Conservation (phyloP, 2,329 filamentous ascomycete genomes). For the Domatiomyces globalis region DNA sequence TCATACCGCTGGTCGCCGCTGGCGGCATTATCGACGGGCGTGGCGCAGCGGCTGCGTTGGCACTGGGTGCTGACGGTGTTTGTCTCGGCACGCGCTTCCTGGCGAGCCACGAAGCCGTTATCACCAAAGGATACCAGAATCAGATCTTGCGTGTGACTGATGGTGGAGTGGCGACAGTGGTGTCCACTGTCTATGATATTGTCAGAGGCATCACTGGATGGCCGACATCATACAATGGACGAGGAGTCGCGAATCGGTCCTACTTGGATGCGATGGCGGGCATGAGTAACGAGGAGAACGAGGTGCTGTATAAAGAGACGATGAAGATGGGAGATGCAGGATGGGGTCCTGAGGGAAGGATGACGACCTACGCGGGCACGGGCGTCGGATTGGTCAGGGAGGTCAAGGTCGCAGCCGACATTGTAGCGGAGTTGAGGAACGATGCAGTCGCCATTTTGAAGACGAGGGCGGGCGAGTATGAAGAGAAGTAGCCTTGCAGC, state of each 20-base stretch:
- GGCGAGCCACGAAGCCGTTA: slow-evolving; percentile 35
- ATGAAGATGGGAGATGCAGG: slow-evolving; percentile 37
- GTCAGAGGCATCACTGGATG: slow-evolving; percentile 44
- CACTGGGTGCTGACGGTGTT: slow-evolving; percentile 40
- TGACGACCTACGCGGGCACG: slow-evolving; percentile 50
- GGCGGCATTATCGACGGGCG: slow-evolving; percentile 41
- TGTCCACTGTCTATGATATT: slow-evolving; percentile 40
- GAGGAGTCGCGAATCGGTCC: slow-evolving; percentile 45
- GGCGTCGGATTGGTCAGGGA: slow-evolving; percentile 45
- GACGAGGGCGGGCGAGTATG: slow-evolving; percentile 6
- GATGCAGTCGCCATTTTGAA: slow-evolving; percentile 11
- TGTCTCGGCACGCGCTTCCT: slow-evolving; percentile 53
- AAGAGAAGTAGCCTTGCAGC: neutral
- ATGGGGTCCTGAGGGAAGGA: slow-evolving; percentile 39
- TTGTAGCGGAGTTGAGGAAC: slow-evolving; percentile 26
- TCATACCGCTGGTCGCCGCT: slow-evolving; percentile 37
- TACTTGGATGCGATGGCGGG: slow-evolving; percentile 29
- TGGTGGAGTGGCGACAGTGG: slow-evolving; percentile 37
- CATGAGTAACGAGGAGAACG: slow-evolving; percentile 29
- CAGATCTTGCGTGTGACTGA: slow-evolving; percentile 37
- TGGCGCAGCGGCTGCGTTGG: slow-evolving; percentile 36
- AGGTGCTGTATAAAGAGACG: slow-evolving; percentile 33
- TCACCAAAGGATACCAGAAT: slow-evolving; percentile 37
- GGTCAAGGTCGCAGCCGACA: slow-evolving; percentile 36
- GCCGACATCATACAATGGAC: slow-evolving; percentile 43